phyloP scores from a whole-genome alignment of 352 stramenopile species.

The Globisporangium takayamanum region DNA sequence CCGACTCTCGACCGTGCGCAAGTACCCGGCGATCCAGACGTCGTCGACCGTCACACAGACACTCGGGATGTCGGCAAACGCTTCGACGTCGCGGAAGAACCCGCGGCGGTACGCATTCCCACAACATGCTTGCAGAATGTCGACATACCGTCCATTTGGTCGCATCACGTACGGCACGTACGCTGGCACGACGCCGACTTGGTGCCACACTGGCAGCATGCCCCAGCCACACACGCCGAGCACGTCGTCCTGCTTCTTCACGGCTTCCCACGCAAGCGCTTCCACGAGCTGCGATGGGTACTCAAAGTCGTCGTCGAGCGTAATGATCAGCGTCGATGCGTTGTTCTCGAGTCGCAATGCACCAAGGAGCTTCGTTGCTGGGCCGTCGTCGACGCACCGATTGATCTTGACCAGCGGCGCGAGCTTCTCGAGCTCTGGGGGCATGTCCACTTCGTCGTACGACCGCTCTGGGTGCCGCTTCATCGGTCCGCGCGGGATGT shows the following conservation, averaged over 20 bases:
- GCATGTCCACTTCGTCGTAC: constrained; percentile 66
- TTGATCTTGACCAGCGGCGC: constrained; percentile 55
- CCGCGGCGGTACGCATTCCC: constrained; percentile 67
- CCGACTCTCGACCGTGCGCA: constrained; percentile 55
- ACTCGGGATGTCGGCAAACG: constrained; percentile 52
- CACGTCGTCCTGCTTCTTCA: constrained; percentile 45
- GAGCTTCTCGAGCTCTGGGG: constrained; percentile 33
- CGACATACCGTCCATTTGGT: constrained; percentile 56
- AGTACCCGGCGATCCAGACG: constrained; percentile 77
- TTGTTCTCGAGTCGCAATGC: constrained; percentile 57
- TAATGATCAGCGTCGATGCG: constrained; percentile 64
- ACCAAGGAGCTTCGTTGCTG: constrained; percentile 67
- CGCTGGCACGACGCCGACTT: constrained; percentile 66
- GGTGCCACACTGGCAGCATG: constrained; percentile 67
- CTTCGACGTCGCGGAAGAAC: constrained; percentile 69
- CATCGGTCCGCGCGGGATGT: constrained; percentile 64
- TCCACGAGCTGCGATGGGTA: constrained; percentile 60
- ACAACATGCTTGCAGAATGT: constrained; percentile 69
- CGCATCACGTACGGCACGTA: constrained; percentile 85
- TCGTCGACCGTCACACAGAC: constrained; percentile 79
- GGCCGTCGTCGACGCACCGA: constrained; percentile 75
- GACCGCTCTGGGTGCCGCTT: constrained; percentile 67
- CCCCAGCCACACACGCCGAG: constrained; percentile 77
- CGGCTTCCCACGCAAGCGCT: constrained; percentile 61
- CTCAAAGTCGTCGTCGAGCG: constrained; percentile 79